Base-by-base conservation (phyloP, 805 yeast species). In the Blastobotrys muscicola region DNA sequence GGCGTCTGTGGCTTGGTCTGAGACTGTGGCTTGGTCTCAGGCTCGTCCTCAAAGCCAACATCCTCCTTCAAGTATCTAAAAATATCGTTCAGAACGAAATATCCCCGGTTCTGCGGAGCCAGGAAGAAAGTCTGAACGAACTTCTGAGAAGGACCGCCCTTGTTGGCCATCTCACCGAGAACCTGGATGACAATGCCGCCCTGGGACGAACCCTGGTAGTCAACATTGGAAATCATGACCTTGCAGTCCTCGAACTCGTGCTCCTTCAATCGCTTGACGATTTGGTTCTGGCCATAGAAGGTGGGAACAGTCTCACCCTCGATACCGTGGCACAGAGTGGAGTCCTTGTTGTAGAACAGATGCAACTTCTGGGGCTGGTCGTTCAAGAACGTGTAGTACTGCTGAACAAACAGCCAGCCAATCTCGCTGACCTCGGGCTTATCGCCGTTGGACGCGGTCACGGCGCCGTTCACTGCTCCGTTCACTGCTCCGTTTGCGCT, bases 111-210 rank as follows among this genome's bases (percentile, higher is more conserved):
- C 33, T 52, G 59, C 31, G 50, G 49, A 29, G 67, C 66, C 45
- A 67, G 52, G 38, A 66, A 55, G 43, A 67, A 65, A 8, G 70
- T 62, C 53, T 67, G 70, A 12, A 56, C 61, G 47, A 67, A 67
- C 56, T 64, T 65, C 46, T 56, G 58, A 12, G 60, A 51, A 1
- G 59, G 57, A 7, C 50, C 52, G 26, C 59, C 62, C 39, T 51
- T 50, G 42, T 52, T 52, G 36, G 66, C 49, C 61, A 66, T 57
- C 50, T 67, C 71, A 34, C 72, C 72, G 8, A 64, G 46, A 7
- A 67, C 68, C 45, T 61, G 66, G 33, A 67, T 53, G 30, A 68
- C 51, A 10, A 67, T 51, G 20, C 67, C 65, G 11, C 55, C 56
- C 29, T 57, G 47, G 31, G 52, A 48, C 26, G 62, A 50, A 11